Base-by-base conservation (phyloP, 306 rosid genomes). In the Oemleria cerasiformis region DNA sequence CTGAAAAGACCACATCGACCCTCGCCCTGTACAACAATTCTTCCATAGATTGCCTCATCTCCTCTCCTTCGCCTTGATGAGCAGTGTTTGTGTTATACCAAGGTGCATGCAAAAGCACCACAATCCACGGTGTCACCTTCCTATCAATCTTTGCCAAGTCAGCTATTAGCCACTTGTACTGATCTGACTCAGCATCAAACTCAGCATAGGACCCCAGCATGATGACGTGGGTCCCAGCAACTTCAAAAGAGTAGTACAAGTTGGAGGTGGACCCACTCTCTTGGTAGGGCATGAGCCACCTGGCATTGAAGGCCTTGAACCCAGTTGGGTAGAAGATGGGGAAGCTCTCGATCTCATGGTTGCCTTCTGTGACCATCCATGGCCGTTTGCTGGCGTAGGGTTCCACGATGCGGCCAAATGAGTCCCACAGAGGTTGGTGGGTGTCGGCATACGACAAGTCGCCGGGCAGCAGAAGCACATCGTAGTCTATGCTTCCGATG, bases 21-120 rank as follows among this genome's bases (percentile, higher is more conserved):
- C 78, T 64, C 0, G 92, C 90, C 0, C 76, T 7, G 50, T 79
- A 90, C 63, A 90, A 72, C 73, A 88, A 45, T 13, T 83, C 59
- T 39, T 90, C 96, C 92, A 90, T 75, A 9, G 85, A 84, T 10
- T 71, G 10, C 54, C 96, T 88, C 96, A 90, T 90, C 58, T 64
- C 53, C n/a, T 90, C 96, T n/a, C 96, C 96, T 83, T 90, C 96
- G 47, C 94, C 94, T 63, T 86, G 84, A 74, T 90, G 96, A 0
- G 96, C 96, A 50, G 64, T 56, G 11, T 90, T 90, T 9, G 92
- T 83, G 34, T 86, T 90, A 71, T 90, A 90, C 96, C 96, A 90
- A 36, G 96, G 96, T 0, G 90, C 96, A 66, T 90, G 96, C 50
- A 90, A 9, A 44, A 90, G 30, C 60, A 38, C 87, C 43, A 90